phyloP scores from a whole-genome alignment of 2,329 filamentous ascomycete species.

The Ophiostoma populinum region DNA sequence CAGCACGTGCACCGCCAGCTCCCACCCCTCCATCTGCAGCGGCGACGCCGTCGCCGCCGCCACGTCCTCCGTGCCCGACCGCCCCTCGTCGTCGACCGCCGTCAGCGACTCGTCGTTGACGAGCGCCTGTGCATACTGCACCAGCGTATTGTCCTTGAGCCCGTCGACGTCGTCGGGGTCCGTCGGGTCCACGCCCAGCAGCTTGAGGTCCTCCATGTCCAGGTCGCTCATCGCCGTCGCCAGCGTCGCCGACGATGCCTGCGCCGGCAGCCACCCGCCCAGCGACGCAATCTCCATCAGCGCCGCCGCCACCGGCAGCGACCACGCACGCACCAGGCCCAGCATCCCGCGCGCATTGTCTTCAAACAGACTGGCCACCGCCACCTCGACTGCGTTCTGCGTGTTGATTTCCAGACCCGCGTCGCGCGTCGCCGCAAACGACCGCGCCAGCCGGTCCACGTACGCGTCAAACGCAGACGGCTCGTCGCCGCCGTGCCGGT shows the following conservation, averaged over 20 bases:
- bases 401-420: slow-evolving; percentile 65
- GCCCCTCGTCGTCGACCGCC: slow-evolving; percentile 13
- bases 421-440: slow-evolving; percentile 50
- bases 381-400: slow-evolving; percentile 60
- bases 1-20: slow-evolving; percentile 68
- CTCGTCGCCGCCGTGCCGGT: slow-evolving; percentile 18
- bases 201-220: slow-evolving; percentile 69
- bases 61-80: slow-evolving; percentile 14
- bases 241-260: slow-evolving; percentile 32
- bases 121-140: slow-evolving; percentile 55
- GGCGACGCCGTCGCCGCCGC: slow-evolving; percentile 2
- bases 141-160: slow-evolving; percentile 63
- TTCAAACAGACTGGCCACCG: slow-evolving; percentile 66
- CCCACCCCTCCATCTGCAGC: slow-evolving; percentile 57
- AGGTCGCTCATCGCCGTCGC: slow-evolving; percentile 38
- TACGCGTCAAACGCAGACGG: slow-evolving; percentile 47
- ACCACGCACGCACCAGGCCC: slow-evolving; percentile 61
- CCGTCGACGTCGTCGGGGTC: slow-evolving; percentile 43
- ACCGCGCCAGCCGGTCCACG: slow-evolving; percentile 51
- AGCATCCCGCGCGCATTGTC: slow-evolving; percentile 64
- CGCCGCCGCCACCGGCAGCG: slow-evolving; percentile 58
- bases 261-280: slow-evolving; percentile 61
- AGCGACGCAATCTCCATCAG: slow-evolving; percentile 72
- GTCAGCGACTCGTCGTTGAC: slow-evolving; percentile 36
- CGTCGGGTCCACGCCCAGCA: slow-evolving; percentile 49